Percentiles rank a stretch among this genome's conserved stretches.
phyloP scores from a whole-genome alignment of 176 grass and related monocot species.

The Paspalum notatum region DNA sequence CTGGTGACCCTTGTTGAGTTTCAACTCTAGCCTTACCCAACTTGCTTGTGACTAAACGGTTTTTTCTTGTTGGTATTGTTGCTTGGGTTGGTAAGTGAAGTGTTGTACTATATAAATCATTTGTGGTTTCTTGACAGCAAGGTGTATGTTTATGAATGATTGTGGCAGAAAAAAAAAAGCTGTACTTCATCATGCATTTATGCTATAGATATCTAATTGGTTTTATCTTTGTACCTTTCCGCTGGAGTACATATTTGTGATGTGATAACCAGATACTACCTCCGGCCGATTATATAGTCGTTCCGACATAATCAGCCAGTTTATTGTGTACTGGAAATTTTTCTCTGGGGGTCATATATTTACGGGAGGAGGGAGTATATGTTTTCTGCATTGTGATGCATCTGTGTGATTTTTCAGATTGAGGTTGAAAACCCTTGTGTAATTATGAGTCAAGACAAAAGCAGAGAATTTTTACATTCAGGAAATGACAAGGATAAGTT shows the following conservation, averaged over 20 bases:
- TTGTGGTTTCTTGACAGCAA: constrained; percentile 7
- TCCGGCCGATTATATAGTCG: too few relatives aligned
- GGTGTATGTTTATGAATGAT: neutral
- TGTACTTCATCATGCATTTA: constrained; percentile 27
- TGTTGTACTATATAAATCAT: neutral
- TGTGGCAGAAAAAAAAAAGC: neutral
- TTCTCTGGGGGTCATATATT: too few relatives aligned
- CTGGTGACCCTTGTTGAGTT: too few relatives aligned
- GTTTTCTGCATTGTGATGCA: constrained; percentile 31
- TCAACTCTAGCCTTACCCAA: too few relatives aligned
- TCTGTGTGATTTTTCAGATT: constrained; percentile 63
- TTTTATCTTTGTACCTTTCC: constrained; percentile 2
- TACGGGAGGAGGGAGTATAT: neutral
- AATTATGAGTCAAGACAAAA: constrained; percentile 98
- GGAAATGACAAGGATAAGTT: constrained; percentile 93
- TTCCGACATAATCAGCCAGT: too few relatives aligned
- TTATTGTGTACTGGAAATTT: too few relatives aligned
- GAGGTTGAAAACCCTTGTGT: constrained; percentile 99
- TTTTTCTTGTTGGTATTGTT: too few relatives aligned
- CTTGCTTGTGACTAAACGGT: too few relatives aligned
- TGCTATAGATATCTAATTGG: constrained; percentile 3
- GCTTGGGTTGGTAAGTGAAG: too few relatives aligned
- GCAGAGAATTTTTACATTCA: constrained; percentile 96
- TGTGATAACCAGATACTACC: constrained; percentile 18
- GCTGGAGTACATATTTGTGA: constrained; percentile 20